Evolutionary conservation across 805 yeast species (phyloP), one percentile per base, ranked within the genome.

Genomic region (Citeromyces matritensis): DNA sequence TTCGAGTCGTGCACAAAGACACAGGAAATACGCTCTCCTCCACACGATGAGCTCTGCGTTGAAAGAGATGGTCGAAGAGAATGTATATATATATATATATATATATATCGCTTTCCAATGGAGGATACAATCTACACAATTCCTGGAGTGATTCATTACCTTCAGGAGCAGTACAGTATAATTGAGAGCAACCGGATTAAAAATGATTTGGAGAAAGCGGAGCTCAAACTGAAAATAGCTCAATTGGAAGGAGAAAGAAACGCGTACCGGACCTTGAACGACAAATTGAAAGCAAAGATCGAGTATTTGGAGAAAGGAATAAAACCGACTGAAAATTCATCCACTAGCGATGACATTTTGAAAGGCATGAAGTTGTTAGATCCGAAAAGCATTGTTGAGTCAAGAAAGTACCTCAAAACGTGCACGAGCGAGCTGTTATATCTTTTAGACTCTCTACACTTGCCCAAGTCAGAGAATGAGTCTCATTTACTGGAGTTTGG

Each of bases 61-160:
- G n/a, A n/a, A n/a, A n/a, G n/a, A n/a, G n/a, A n/a, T n/a, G n/a
- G n/a, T n/a, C n/a, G n/a, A n/a, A n/a, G n/a, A n/a, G n/a, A n/a
- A n/a, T n/a, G n/a, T n/a, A n/a, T n/a, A n/a, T n/a, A n/a, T n/a
- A n/a, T n/a, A n/a, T n/a, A n/a, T 17, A 17, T 5, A 17, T 17
- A 17, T 17, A 17, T 17, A 17, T 17, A 17, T 17, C 21, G 21
- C 21, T 5, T 17, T 17, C 6, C 21, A 17, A 17, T 17, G 21
- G 21, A 17, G 5, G 21, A 24, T 15, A 10, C 29, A 8, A 33
- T 50, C 15, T 55, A 55, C 29, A 67, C 75, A 3, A 53, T 69
- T 10, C 77, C 77, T 0, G 77, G 77, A 0, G 69, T 69, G 14
- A 69, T 69, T 53, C 69, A 68, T 42, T 69, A 69, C 42, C 49